Conservation (phyloP, 2,329 filamentous ascomycete genomes). For the Lasiodiplodia hormozganensis region DNA sequence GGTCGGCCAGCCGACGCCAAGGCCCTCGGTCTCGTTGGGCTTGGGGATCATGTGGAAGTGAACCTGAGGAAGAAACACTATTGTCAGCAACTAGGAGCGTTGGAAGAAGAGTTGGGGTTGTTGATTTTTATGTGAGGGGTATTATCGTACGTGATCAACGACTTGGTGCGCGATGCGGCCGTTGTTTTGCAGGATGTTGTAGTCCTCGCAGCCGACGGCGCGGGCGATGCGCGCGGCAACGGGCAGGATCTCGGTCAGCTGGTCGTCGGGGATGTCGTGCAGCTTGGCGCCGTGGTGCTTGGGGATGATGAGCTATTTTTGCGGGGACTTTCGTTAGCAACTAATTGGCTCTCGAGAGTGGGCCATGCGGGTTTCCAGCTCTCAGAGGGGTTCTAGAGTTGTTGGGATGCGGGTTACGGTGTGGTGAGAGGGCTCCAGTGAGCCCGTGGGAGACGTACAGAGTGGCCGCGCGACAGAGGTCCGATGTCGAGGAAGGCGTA, state of each 20-base stretch:
- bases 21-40: constrained; percentile 80
- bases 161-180: constrained; percentile 88
- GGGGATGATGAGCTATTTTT: constrained; percentile 85
- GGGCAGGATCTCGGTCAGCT: constrained; percentile 81
- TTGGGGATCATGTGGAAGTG: constrained; percentile 99
- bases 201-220: constrained; percentile 78
- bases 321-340: neutral
- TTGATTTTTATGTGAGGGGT: neutral
- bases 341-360: neutral
- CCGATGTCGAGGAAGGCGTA: constrained; percentile 97
- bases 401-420: neutral
- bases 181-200: constrained; percentile 97
- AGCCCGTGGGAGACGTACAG: constrained; percentile 62
- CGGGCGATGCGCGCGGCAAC: constrained; percentile 85
- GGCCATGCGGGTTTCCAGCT: neutral
- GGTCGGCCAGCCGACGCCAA: constrained; percentile 81
- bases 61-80: constrained; percentile 59
- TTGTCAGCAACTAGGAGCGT: neutral
- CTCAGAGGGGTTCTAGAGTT: neutral
- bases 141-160: constrained; percentile 79
- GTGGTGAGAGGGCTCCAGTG: no score
- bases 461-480: constrained; percentile 85
- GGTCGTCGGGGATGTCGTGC: constrained; percentile 88
- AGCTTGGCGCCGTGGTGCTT: constrained; percentile 94
- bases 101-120: neutral